Evolutionary conservation across 2,329 filamentous ascomycete genomes (phyloP), one percentile per base, ranked within the genome.

Genomic region (Fusarium euwallaceae): DNA sequence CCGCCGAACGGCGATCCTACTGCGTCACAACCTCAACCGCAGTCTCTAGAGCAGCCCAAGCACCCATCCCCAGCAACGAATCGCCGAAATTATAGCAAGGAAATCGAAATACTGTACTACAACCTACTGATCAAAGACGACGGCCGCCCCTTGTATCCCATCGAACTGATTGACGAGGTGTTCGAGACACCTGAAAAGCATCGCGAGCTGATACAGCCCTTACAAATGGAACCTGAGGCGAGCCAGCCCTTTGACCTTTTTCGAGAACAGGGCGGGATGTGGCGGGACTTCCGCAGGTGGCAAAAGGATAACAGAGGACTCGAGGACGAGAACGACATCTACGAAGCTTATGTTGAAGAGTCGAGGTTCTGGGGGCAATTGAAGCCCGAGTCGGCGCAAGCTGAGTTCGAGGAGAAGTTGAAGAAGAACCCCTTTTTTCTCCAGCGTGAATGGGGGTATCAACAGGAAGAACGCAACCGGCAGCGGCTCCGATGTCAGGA

Each of bases 201-300:
- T 70, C 39, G 43, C 22, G 77, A 81, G 34, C 75, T 81, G 39
- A 51, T 83, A 29, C 69, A 66, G 24, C 81, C 76, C 22, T 82
- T 76, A 78, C 69, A 80, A 51, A 37, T 4, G 12, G 39, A 11
- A 1, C 10, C 36, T 20, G 17, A 16, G 4, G 2, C 1, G 9
- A 61, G 34, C 51, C 12, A 60, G 16, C 37, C 16, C n/a, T 22
- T 4, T 9, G 6, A 37, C 8, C 17, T 64, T 9, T 82, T 82
- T 61, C 12, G n/a, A 61, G 58, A 20, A 45, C 81, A 83, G 69
- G 58, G 75, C 59, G 9, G 39, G 29, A 71, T 72, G 58, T 83
- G 81, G 82, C 27, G 69, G 60, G 59, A 72, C 12, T 84, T 84
- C 66, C 78, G 79, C 34, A 75, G 67, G 17, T 82, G 77, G 75